Conservation (phyloP, 2,329 filamentous ascomycete species). For the Nemania abortiva region DNA sequence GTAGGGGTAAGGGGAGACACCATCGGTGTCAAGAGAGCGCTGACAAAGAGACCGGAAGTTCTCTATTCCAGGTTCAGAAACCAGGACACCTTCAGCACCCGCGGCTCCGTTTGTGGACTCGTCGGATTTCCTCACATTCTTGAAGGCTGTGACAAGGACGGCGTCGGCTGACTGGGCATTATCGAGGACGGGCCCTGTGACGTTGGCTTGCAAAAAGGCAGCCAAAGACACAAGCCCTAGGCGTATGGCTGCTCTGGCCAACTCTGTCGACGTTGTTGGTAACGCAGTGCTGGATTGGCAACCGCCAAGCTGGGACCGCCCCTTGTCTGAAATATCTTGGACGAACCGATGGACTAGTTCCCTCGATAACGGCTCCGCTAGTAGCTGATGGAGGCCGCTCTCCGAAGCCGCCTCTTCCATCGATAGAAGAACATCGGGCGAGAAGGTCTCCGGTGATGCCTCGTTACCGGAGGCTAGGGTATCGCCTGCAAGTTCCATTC, state of each 20-base stretch:
- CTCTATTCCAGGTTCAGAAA: conserved; percentile 35
- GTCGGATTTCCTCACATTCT: not conserved
- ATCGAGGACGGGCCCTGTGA: conserved; percentile 77
- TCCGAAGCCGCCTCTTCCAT: conserved; percentile 27
- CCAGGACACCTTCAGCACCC: not conserved
- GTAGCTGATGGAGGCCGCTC: conserved; percentile 14
- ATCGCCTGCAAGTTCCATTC: conserved; percentile 11
- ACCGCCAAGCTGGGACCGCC: not conserved
- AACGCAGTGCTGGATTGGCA: not conserved
- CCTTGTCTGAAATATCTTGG: conserved; percentile 5
- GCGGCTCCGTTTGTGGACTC: not conserved
- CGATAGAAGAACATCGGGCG: conserved; percentile 22
- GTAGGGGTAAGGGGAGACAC: conserved; percentile 85
- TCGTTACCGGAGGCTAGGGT: not conserved
- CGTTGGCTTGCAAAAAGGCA: conserved; percentile 78
- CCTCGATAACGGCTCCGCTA: conserved; percentile 18
- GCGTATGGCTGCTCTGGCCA: conserved; percentile 34
- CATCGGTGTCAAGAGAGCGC: conserved; percentile 80
- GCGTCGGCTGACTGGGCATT: conserved; percentile 34
- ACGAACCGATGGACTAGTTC: conserved; percentile 30
- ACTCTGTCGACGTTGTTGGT: not conserved
- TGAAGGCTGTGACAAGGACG: conserved; percentile 54
- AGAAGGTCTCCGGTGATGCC: conserved; percentile 8
- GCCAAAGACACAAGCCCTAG: conserved; percentile 74
- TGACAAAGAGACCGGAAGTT: conserved; percentile 63